Evolutionary conservation across 164 flowering plant species (phyloP).

Genomic region (Annona squamosa): DNA sequence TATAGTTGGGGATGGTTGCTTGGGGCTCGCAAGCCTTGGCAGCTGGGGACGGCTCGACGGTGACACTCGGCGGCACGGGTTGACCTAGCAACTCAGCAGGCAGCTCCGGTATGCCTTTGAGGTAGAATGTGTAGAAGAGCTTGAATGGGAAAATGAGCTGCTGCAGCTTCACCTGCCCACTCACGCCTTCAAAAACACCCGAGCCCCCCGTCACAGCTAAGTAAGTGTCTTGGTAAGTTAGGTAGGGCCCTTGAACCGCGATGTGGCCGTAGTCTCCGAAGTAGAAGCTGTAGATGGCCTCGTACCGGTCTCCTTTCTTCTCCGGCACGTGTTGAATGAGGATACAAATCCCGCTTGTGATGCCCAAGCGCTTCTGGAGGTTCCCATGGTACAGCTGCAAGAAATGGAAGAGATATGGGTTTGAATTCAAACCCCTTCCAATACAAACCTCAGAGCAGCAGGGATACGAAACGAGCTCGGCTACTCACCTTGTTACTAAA

Average conservation of each 20-base stretch:
- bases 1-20: constrained; percentile 33
- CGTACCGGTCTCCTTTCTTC: constrained; percentile 62
- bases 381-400: constrained; percentile 47
- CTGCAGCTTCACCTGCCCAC: constrained; percentile 53
- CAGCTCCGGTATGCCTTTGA: constrained; percentile 49
- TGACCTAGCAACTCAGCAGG: constrained; percentile 42
- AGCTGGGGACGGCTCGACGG: constrained; percentile 49
- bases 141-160: constrained; percentile 62
- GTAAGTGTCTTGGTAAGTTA: constrained; percentile 54
- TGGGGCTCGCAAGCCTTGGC: constrained; percentile 57
- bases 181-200: constrained; percentile 54
- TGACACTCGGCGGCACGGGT: constrained; percentile 42
- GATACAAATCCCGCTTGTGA: constrained; percentile 52
- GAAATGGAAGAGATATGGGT: not conserved
- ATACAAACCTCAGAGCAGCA: no score
- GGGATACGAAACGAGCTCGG: no score
- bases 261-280: constrained; percentile 72
- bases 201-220: constrained; percentile 71
- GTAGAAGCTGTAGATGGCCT: constrained; percentile 69
- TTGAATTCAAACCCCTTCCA: not conserved
- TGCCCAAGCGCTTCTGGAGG: constrained; percentile 51
- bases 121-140: constrained; percentile 57
- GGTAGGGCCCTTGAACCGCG: constrained; percentile 58
- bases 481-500: constrained; percentile 46
- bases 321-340: constrained; percentile 51